Conservation (phyloP, 805 yeast genomes). For the Lipomyces mesembrius region DNA sequence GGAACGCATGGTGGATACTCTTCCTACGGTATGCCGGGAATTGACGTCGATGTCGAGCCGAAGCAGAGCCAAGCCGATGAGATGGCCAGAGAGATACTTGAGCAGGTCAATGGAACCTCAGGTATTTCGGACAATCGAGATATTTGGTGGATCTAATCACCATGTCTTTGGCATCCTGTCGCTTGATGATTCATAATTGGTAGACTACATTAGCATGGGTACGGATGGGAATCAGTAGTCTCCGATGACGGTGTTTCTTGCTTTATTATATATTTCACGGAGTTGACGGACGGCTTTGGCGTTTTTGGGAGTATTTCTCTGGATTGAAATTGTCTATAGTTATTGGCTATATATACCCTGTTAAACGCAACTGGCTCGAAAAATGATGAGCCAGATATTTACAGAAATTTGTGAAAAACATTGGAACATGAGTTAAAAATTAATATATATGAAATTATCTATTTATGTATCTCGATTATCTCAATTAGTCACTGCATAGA, state of each 20-base stretch:
- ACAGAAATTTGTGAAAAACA: too few relatives aligned
- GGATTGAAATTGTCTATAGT: too few relatives aligned
- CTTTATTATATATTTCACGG: neutral
- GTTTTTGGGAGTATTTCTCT: neutral
- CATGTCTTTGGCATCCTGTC: neutral
- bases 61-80: conserved; percentile 27
- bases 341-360: too few relatives aligned
- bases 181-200: neutral
- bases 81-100: conserved; percentile 25
- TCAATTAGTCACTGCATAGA: neutral
- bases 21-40: neutral
- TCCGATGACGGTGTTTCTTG: neutral
- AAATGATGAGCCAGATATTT: too few relatives aligned
- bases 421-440: too few relatives aligned
- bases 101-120: conserved; percentile 19
- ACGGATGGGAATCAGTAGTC: neutral
- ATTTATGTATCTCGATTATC: neutral
- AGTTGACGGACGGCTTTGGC: neutral
- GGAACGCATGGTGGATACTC: neutral
- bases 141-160: neutral
- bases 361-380: too few relatives aligned
- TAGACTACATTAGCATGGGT: neutral
- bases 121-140: neutral
- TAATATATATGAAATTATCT: too few relatives aligned
- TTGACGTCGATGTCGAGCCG: neutral